A percentile compares a stretch with the other conserved stretches of the same genome.
Evolutionary conservation across 805 yeast genomes (phyloP).

Genomic region (Monosporozyma yasuniensis): DNA sequence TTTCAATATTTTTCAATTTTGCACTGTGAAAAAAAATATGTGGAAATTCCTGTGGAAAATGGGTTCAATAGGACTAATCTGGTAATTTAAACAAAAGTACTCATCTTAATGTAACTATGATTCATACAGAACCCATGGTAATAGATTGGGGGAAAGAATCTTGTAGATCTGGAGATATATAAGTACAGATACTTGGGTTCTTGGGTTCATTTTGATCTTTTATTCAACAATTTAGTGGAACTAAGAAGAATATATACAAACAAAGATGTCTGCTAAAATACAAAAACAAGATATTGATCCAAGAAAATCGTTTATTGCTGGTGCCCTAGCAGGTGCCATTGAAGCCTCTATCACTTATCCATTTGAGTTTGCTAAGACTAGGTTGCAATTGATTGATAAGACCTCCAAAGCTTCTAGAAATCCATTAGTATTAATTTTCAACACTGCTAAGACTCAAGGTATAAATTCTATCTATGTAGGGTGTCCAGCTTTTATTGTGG

Average conservation of each 20-base stretch:
- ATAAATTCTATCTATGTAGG: slow-evolving; percentile 77
- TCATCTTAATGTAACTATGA: neutral
- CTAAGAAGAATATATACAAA: neutral
- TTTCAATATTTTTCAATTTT: neutral
- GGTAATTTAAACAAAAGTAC: neutral
- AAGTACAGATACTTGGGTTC: neutral
- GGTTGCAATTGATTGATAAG: slow-evolving; percentile 74
- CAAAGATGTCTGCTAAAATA: slow-evolving; percentile 5
- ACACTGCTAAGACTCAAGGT: slow-evolving; percentile 72
- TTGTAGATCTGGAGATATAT: neutral
- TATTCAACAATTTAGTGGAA: neutral
- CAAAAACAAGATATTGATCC: slow-evolving; percentile 44
- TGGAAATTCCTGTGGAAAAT: slow-evolving; percentile 3
- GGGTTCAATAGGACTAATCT: neutral
- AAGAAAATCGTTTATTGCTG: slow-evolving; percentile 78
- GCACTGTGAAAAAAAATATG: neutral
- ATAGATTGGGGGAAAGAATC: no score
- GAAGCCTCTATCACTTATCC: slow-evolving; percentile 93
- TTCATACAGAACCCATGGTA: no score
- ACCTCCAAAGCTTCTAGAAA: slow-evolving; percentile 60
- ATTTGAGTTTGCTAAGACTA: slow-evolving; percentile 92
- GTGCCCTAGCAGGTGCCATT: slow-evolving; percentile 93
- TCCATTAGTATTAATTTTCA: slow-evolving; percentile 72
- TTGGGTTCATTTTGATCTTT: neutral
- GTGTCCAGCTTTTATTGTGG: slow-evolving; percentile 92